A percentile compares a stretch with the other conserved stretches of the same genome.
phyloP scores from a whole-genome alignment of 495 filamentous ascomycete species.

The Aspergillus bridgeri region DNA sequence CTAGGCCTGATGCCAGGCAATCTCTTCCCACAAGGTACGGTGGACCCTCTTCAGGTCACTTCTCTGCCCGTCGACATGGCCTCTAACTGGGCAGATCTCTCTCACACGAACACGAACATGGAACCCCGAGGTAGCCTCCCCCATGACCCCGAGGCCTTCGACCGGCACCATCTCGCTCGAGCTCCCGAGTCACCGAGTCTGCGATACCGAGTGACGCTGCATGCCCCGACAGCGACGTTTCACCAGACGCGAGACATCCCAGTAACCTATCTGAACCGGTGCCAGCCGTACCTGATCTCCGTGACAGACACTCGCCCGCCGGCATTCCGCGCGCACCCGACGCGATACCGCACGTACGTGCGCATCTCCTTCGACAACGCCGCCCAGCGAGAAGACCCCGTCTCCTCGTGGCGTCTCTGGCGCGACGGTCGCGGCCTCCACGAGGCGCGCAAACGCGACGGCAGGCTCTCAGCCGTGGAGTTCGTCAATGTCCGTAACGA shows the following conservation, averaged over 20 bases:
- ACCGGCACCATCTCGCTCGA: not conserved
- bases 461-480: constrained; percentile 79
- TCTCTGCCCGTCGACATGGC: too few species aligned
- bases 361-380: constrained; percentile 88
- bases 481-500: constrained; percentile 59
- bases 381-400: constrained; percentile 69
- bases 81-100: too few species aligned
- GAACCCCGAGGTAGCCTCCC: not conserved
- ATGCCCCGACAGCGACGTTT: constrained; percentile 85
- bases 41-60: too few species aligned
- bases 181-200: constrained; percentile 34
- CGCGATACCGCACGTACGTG: constrained; percentile 74
- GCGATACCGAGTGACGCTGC: constrained; percentile 72
- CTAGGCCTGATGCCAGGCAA: too few species aligned
- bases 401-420: constrained; percentile 80
- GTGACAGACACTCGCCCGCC: constrained; percentile 55
- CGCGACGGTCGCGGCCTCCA: constrained; percentile 80
- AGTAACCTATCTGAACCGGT: constrained; percentile 86
- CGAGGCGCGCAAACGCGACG: constrained; percentile 78
- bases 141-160: not conserved
- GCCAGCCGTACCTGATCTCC: constrained; percentile 73
- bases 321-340: not conserved
- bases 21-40: too few species aligned
- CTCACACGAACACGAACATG: too few species aligned
- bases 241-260: constrained; percentile 76